Evolutionary conservation across 2,329 filamentous ascomycete genomes (phyloP), one percentile per base, ranked within the genome.

Genomic region (Pseudocercospora eumusae): DNA sequence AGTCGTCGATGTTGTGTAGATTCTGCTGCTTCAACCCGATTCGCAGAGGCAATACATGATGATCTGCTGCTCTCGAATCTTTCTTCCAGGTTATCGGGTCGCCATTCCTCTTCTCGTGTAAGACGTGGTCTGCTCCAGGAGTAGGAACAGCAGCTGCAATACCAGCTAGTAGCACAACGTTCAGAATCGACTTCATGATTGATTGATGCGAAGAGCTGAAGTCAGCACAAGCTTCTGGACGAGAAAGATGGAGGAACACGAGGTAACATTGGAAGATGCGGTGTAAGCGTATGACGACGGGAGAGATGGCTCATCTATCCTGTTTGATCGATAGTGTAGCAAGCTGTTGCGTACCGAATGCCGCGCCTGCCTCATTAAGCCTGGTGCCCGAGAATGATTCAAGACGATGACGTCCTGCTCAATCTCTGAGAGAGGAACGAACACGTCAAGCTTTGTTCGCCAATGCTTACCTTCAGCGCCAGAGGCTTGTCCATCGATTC

Each of bases 101-200:
- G 11, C 57, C 62, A 56, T 67, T 58, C n/a, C 71, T 61, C 57
- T 73, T 72, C 63, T 74, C 73, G 53, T 74, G 73, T 44, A 73
- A 53, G 18, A 72, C 67, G 62, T 73, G 68, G 18, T 55, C 11
- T 23, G 53, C 13, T 33, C 27, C 50, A n/a, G 50, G 44, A 2
- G 44, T 36, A 1, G 21, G 44, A 13, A 59, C 10, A 40, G 44
- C 56, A 20, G 10, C 18, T 25, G 27, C 36, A 6, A 59, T 13
- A 20, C 56, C 13, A 27, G 31, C 33, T 25, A 25, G n/a, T 2
- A 44, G 36, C 13, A 57, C 4, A 11, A 25, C 44, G 13, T 47
- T 11, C 8, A 47, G 8, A 47, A 23, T 4, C 2, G 44, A 47
- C 44, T 21, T 23, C 44, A 47, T 23, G 20, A 13, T 47, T 25